A percentile compares a stretch with the other conserved stretches of the same genome.
Conservation (phyloP, 1,284 basidiomycete genomes). For the Boletus smithii region DNA sequence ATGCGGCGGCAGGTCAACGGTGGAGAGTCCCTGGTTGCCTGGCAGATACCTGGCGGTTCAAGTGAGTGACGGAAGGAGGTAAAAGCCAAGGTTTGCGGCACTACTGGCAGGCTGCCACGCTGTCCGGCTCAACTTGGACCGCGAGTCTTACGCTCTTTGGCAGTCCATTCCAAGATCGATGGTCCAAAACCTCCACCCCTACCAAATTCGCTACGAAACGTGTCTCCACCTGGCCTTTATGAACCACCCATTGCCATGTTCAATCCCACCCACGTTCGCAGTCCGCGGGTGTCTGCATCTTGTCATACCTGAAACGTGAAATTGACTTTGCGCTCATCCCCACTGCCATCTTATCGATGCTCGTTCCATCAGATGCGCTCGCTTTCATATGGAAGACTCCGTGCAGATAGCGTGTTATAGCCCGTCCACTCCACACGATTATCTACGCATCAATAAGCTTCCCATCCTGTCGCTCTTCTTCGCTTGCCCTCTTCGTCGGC, state of each 20-base stretch:
- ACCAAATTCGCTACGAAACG: conserved; percentile 20
- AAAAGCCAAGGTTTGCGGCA: conserved; percentile 22
- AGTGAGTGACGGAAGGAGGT: conserved; percentile 22
- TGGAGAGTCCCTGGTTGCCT: conserved; percentile 33
- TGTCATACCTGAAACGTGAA: conserved; percentile 7
- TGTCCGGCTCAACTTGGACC: conserved; percentile 24
- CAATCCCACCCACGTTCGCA: conserved; percentile 14
- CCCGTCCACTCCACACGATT: conserved; percentile 11
- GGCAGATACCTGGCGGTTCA: conserved; percentile 29
- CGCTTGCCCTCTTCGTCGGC: conserved; percentile 58
- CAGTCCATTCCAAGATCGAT: conserved; percentile 17
- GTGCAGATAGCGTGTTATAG: too few species aligned
- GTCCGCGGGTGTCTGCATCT: conserved; percentile 14
- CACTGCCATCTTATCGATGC: conserved; percentile 26
- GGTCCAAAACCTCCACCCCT: conserved; percentile 8
- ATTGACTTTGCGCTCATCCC: conserved; percentile 15
- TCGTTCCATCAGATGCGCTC: too few species aligned
- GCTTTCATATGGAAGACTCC: background rate
- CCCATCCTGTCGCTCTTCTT: conserved; percentile 49
- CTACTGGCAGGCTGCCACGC: conserved; percentile 36
- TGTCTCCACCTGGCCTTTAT: conserved; percentile 5
- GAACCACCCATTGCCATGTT: background rate
- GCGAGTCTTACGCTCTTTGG: conserved; percentile 27
- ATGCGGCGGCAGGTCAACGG: too few species aligned
- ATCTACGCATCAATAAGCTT: conserved; percentile 58